Percentiles rank a stretch among this genome's conserved stretches.
Conservation (phyloP, 495 filamentous ascomycete genomes). For the Penicillium lividum region DNA sequence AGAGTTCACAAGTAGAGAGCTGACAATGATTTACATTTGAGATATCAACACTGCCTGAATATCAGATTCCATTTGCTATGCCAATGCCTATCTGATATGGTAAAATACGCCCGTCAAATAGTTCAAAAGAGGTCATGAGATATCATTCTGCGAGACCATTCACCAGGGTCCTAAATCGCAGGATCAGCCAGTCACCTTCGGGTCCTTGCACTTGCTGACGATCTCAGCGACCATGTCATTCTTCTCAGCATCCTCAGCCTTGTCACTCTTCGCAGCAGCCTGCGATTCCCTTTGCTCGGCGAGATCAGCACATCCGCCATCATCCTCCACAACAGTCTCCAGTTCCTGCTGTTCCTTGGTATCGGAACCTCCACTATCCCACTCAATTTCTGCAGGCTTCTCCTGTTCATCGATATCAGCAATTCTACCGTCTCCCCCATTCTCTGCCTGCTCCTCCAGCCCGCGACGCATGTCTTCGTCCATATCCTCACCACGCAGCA, state of each 20-base stretch:
- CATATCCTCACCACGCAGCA: conserved; percentile 18
- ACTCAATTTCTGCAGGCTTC: neutral
- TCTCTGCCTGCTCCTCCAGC: conserved; percentile 1
- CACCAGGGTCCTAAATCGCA: neutral
- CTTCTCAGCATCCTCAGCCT: neutral
- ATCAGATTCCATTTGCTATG: neutral
- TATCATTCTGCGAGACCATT: neutral
- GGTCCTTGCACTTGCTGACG: neutral
- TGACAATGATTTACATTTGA: too few species aligned
- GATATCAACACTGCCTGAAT: neutral
- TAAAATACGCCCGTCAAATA: neutral
- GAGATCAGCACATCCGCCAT: neutral
- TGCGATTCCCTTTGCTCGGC: neutral
- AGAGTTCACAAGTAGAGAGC: too few species aligned
- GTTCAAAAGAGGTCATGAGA: neutral
- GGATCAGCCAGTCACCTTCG: neutral
- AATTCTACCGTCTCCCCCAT: neutral
- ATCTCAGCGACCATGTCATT: neutral
- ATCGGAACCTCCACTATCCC: too few species aligned
- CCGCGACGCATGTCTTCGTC: conserved; percentile 8
- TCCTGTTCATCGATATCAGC: neutral
- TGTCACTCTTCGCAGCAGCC: neutral
- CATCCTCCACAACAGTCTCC: neutral
- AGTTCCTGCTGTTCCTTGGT: neutral
- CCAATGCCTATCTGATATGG: neutral